Evolutionary conservation across 768 basidiomycete species (phyloP).

Genomic region (Paxillus involutus): DNA sequence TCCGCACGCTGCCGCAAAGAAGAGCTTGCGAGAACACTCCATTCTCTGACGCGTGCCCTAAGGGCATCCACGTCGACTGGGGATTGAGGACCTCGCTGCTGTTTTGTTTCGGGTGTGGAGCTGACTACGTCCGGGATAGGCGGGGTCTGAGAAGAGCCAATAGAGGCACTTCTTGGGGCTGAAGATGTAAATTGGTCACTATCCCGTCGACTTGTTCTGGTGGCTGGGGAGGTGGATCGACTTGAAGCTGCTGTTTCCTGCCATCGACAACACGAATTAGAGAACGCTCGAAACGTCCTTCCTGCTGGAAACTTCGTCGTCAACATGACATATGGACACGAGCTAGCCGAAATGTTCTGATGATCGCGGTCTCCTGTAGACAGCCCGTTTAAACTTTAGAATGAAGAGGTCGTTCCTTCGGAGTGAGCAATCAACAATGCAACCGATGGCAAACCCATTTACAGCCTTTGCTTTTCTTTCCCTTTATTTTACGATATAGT

Average conservation of each 20-base stretch:
- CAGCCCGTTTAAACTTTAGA: no score
- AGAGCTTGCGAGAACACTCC: constrained; percentile 39
- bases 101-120: not conserved
- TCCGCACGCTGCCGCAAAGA: constrained; percentile 52
- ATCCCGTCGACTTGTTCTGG: constrained; percentile 1
- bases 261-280: constrained; percentile 8
- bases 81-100: not conserved
- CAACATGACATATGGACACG: constrained; percentile 17
- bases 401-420: no score
- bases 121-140: not conserved
- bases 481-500: no score
- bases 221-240: constrained; percentile 1
- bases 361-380: no score
- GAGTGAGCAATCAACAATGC: no score
- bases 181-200: constrained; percentile 2
- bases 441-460: no score
- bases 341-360: not conserved
- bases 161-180: constrained; percentile 2
- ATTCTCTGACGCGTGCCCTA: constrained; percentile 40
- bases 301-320: constrained; percentile 6
- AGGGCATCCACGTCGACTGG: constrained; percentile 32
- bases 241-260: constrained; percentile 7
- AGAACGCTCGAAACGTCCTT: constrained; percentile 7
- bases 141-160: not conserved
- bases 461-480: no score